Evolutionary conservation across 768 basidiomycete genomes (phyloP).

Genomic region (Cystobasidiopsis lactophilus): DNA sequence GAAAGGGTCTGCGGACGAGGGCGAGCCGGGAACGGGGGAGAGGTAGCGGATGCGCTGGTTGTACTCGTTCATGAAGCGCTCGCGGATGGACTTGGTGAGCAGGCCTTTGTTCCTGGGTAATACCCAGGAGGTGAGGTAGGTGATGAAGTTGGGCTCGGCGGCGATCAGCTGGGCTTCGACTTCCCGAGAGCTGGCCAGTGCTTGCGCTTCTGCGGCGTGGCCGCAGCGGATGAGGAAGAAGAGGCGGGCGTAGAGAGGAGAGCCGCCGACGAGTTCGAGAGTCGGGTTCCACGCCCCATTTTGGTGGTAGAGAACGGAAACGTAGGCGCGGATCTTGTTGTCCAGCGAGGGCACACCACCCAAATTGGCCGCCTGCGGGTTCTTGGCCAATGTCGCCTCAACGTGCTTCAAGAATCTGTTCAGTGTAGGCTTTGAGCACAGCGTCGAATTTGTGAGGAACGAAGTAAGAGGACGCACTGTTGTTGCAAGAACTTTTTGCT

Average conservation of each 20-base stretch:
- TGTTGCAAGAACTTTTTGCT: conserved; percentile 63
- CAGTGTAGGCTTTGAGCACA: too few species aligned
- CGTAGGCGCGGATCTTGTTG: conserved; percentile 74
- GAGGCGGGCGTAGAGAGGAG: conserved; percentile 81
- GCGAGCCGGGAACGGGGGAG: conserved; percentile 23
- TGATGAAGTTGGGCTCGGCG: conserved; percentile 60
- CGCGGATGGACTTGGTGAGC: conserved; percentile 28
- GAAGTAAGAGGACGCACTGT: conserved; percentile 32
- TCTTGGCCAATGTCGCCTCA: conserved; percentile 55
- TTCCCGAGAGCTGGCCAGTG: conserved; percentile 48
- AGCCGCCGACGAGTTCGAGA: conserved; percentile 51
- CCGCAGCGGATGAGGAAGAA: conserved; percentile 81
- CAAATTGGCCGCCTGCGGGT: conserved; percentile 61
- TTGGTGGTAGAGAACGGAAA: conserved; percentile 55
- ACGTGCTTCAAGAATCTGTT: conserved; percentile 29
- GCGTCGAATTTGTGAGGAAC: background rate
- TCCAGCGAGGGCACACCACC: conserved; percentile 77
- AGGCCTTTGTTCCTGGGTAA: conserved; percentile 17
- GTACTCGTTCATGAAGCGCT: conserved; percentile 39
- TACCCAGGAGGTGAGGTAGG: conserved; percentile 61
- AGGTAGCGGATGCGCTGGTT: conserved; percentile 67
- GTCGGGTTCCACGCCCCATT: conserved; percentile 47
- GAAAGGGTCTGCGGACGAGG: conserved; percentile 59
- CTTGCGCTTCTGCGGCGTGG: conserved; percentile 54
- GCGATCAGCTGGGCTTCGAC: conserved; percentile 38